Conservation (phyloP, 2,329 filamentous ascomycete genomes). For the Fusarium transvaalense region DNA sequence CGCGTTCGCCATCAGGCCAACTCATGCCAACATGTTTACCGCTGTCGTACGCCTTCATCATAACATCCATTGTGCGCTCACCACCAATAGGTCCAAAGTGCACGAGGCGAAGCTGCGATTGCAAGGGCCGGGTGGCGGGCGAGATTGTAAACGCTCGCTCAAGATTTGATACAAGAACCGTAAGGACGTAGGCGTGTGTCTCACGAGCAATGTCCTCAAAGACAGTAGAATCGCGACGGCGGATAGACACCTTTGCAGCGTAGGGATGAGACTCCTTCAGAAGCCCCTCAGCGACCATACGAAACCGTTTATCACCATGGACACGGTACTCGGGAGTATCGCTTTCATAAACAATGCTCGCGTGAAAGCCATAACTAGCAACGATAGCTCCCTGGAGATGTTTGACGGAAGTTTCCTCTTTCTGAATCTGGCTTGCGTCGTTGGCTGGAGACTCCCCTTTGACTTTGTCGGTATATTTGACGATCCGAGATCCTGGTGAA, state of each 20-base stretch:
- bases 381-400: constrained; percentile 82
- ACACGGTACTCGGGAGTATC: constrained; percentile 85
- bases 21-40: constrained; percentile 67
- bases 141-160: constrained; percentile 87
- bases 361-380: constrained; percentile 90
- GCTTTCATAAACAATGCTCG: constrained; percentile 88
- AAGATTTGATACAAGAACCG: constrained; percentile 81
- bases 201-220: constrained; percentile 52
- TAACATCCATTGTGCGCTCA: constrained; percentile 79
- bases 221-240: constrained; percentile 23
- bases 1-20: constrained; percentile 68
- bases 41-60: constrained; percentile 72
- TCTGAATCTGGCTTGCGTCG: constrained; percentile 36
- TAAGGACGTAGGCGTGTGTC: constrained; percentile 81
- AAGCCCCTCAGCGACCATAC: constrained; percentile 84
- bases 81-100: constrained; percentile 78
- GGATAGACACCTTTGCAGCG: constrained; percentile 57
- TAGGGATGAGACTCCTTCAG: constrained; percentile 69
- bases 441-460: not conserved
- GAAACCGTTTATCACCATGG: constrained; percentile 82
- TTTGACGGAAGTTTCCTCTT: constrained; percentile 52
- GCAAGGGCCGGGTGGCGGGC: constrained; percentile 76
- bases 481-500: constrained; percentile 66
- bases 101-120: constrained; percentile 77
- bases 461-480: constrained; percentile 53